Conservation (phyloP, 106 monocot genomes). For the Posidonia australis region DNA sequence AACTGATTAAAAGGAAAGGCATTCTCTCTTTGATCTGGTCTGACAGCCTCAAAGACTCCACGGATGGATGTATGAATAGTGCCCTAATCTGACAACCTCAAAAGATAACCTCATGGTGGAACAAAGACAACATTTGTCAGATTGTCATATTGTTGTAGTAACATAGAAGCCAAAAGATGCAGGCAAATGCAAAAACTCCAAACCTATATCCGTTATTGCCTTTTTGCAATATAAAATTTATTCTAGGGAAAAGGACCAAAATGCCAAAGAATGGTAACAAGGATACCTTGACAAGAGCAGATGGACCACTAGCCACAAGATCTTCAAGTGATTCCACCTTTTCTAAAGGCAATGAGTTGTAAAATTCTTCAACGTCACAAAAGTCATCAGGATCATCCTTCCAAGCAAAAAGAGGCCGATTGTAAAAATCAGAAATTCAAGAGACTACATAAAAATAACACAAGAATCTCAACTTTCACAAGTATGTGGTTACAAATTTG, state of each 20-base stretch:
- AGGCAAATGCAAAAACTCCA: not conserved
- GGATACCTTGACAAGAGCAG: constrained; percentile 77
- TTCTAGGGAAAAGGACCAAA: not conserved
- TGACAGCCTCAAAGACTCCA: too few relatives aligned
- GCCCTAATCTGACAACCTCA: too few relatives aligned
- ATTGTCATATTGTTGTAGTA: too few relatives aligned
- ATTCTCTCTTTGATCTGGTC: too few relatives aligned
- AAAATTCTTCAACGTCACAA: constrained; percentile 83
- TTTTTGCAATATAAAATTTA: not conserved
- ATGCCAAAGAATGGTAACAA: constrained; percentile 1
- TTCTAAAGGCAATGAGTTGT: constrained; percentile 75
- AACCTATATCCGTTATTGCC: too few relatives aligned
- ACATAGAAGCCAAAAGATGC: not conserved
- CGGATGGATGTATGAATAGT: too few relatives aligned
- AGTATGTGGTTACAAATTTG: too few relatives aligned
- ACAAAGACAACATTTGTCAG: too few relatives aligned
- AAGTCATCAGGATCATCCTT: constrained; percentile 95
- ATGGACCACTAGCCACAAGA: constrained; percentile 53
- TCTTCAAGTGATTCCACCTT: constrained; percentile 98
- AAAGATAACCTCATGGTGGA: too few relatives aligned
- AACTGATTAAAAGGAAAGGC: too few relatives aligned
- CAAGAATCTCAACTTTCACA: too few relatives aligned
- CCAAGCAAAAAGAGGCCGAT: not conserved
- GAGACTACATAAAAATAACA: too few relatives aligned
- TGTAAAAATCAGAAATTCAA: not conserved